Conservation (phyloP, 352 stramenopile species). For the Chrysophaeum taylorii region DNA sequence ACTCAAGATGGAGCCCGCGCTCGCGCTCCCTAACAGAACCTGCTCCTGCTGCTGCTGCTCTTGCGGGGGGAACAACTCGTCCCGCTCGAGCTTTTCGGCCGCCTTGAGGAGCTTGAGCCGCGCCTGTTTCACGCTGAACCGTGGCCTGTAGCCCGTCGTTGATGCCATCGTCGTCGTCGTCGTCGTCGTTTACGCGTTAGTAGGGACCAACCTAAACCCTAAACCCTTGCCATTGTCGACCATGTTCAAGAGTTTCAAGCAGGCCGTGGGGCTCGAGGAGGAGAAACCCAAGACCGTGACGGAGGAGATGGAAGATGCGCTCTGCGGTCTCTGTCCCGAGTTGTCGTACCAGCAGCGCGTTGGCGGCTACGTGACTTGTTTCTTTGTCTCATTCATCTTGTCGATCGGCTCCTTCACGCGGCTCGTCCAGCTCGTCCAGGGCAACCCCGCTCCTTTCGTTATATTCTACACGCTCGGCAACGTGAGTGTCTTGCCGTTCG, state of each 20-base stretch:
- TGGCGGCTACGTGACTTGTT: background rate
- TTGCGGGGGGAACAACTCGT: too few relatives aligned
- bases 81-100: too few relatives aligned
- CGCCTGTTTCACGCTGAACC: too few relatives aligned
- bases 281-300: background rate
- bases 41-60: too few relatives aligned
- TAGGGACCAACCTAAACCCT: too few relatives aligned
- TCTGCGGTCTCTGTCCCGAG: background rate
- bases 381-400: background rate
- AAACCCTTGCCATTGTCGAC: too few relatives aligned
- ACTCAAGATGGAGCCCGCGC: too few relatives aligned
- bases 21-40: too few relatives aligned
- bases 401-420: background rate
- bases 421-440: background rate
- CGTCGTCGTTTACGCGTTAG: too few relatives aligned
- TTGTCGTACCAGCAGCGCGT: constrained; percentile 6
- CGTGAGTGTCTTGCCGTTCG: background rate
- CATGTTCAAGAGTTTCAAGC: background rate
- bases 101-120: too few relatives aligned
- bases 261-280: background rate
- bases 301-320: background rate
- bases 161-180: too few relatives aligned
- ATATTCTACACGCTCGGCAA: constrained; percentile 16
- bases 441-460: background rate
- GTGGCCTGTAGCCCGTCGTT: too few relatives aligned